A percentile compares a stretch with the other conserved stretches of the same genome.
These are phyloP conservation scores for Tricholoma matsutake DNA, from an alignment of 768 basidiomycete genomes.

Conservation along the genomic window DNA sequence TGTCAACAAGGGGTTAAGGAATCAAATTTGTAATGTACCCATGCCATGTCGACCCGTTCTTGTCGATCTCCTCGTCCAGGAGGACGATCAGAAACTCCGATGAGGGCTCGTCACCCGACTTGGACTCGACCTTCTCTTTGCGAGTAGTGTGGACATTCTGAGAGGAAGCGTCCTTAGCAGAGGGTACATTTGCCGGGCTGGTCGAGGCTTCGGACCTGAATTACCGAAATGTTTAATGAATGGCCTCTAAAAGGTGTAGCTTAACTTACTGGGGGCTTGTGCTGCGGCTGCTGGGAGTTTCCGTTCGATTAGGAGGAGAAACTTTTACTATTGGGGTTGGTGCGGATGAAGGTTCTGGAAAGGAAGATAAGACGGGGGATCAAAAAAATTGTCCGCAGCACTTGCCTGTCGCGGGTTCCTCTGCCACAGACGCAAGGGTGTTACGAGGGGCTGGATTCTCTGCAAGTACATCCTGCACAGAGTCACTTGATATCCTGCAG, in stretches of 20 bases:
- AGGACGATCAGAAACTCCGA: constrained; percentile 37
- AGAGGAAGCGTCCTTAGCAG: constrained; percentile 10
- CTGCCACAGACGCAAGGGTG: neutral
- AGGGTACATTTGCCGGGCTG: constrained; percentile 8
- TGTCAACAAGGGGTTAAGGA: neutral
- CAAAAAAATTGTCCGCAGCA: neutral
- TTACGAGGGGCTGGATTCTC: neutral
- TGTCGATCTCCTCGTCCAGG: constrained; percentile 33
- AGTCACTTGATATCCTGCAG: neutral
- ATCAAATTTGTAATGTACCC: constrained; percentile 28
- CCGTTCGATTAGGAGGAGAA: neutral
- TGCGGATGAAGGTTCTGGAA: neutral
- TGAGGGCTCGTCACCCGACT: constrained; percentile 13
- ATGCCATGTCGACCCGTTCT: constrained; percentile 38
- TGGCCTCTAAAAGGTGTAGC: neutral
- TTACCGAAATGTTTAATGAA: neutral
- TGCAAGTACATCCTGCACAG: neutral
- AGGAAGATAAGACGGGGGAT: neutral
- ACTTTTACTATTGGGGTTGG: neutral
- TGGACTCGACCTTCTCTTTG: neutral
- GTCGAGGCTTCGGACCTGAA: constrained; percentile 13
- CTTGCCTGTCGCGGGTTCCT: neutral
- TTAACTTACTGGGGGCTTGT: neutral
- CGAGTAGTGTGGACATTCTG: constrained; percentile 13
- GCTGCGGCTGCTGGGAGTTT: neutral